These are phyloP conservation scores for Yamadazyma sp. DNA, from an alignment of 805 yeast species.

Conservation along the genomic window DNA sequence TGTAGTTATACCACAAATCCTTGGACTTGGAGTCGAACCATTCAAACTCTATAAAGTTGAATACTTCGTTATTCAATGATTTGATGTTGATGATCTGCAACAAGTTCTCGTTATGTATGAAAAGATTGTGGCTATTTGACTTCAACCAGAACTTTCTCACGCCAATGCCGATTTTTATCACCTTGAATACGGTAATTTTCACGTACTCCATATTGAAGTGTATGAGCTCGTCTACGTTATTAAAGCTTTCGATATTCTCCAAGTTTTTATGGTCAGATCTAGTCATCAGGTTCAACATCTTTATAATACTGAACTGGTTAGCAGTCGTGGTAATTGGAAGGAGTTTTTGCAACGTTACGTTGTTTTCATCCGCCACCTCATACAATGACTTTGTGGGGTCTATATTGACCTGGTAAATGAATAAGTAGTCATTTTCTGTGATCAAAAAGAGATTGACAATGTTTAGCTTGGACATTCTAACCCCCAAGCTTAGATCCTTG, in stretches of 20 bases:
- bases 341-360: slow-evolving; percentile 28
- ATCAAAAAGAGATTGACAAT: slow-evolving; percentile 38
- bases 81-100: slow-evolving; percentile 37
- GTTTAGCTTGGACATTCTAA: slow-evolving; percentile 7
- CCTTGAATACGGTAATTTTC: slow-evolving; percentile 29
- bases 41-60: slow-evolving; percentile 24
- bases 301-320: slow-evolving; percentile 26
- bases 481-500: slow-evolving; percentile 27
- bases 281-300: slow-evolving; percentile 34
- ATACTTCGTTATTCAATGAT: slow-evolving; percentile 28
- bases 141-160: slow-evolving; percentile 36
- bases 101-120: slow-evolving; percentile 27
- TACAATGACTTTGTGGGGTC: slow-evolving; percentile 30
- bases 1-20: slow-evolving; percentile 22
- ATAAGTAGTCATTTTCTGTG: slow-evolving; percentile 39
- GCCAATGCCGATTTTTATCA: slow-evolving; percentile 35
- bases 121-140: slow-evolving; percentile 38
- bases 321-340: slow-evolving; percentile 31
- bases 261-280: slow-evolving; percentile 24
- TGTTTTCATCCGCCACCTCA: slow-evolving; percentile 30
- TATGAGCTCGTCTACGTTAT: slow-evolving; percentile 34
- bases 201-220: slow-evolving; percentile 28
- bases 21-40: slow-evolving; percentile 29
- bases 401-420: slow-evolving; percentile 41
- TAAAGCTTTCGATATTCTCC: slow-evolving; percentile 37